Evolutionary conservation across 306 rosid species (phyloP), one percentile per base, ranked within the genome.

Genomic region (Mucuna pruriens): DNA sequence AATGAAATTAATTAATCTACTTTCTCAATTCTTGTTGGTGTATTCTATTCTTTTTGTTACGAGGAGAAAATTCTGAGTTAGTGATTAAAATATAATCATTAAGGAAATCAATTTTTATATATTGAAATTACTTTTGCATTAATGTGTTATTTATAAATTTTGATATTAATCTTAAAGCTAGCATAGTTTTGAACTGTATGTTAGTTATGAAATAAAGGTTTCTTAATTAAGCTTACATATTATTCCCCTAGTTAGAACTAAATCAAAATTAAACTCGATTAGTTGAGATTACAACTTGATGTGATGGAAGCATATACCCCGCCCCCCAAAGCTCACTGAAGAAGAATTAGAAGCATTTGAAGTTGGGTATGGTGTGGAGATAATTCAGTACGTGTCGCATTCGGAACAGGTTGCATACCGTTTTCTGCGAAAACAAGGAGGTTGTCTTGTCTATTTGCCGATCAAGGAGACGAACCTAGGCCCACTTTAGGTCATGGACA

Each of bases 401-500:
- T 66, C 52, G 42, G 80, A 79, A 83, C 22, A 78, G 93, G 88
- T 91, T 40, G 60, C 13, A 29, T 64, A 39, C 36, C 76, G 73
- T 88, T 89, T 81, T 91, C 91, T 51, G 44, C 46, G 38, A 38
- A 84, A 78, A 48, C 55, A 33, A 40, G 76, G 86, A 79, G 83
- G 93, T 83, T 88, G 81, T 16, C 16, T 19, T 58, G 93, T 88
- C 96, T 49, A 75, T 80, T 84, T 76, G 62, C 20, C 51, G 40
- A 78, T 83, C 26, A 34, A 44, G 55, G 45, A n/a, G 57, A 76
- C 71, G 39, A 74, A 40, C 55, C 20, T 4, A 45, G 77, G 60
- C 84, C 90, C 80, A 85, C 70, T 73, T 85, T 72, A 85, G 89
- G 71, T 88, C 82, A 74, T 61, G 61, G 65, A 84, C 88, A 87